Percentiles rank a stretch among this genome's conserved stretches.
These are phyloP conservation scores for Russula earlei DNA, from an alignment of 768 basidiomycete genomes.

Conservation along the genomic window DNA sequence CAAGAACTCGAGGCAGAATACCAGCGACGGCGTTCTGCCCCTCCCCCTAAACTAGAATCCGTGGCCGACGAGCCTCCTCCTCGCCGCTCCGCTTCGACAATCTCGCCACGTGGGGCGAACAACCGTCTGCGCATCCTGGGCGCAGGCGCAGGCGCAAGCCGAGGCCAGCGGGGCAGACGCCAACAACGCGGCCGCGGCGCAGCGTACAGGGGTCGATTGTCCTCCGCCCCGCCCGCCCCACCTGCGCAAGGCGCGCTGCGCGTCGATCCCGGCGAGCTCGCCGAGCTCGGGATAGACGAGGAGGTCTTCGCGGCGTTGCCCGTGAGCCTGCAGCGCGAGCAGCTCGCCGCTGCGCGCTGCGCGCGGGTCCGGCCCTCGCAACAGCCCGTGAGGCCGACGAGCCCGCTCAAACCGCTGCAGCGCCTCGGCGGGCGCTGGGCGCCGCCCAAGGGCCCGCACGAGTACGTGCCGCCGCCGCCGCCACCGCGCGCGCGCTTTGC, in stretches of 20 bases:
- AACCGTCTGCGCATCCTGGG: not conserved
- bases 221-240: slow-evolving; percentile 27
- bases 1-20: slow-evolving; percentile 62
- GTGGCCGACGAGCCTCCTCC: slow-evolving; percentile 11
- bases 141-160: slow-evolving; percentile 11
- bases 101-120: not conserved
- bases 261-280: slow-evolving; percentile 49
- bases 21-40: slow-evolving; percentile 42
- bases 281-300: slow-evolving; percentile 60
- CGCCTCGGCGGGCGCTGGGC: slow-evolving; percentile 25
- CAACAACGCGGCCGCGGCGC: not conserved
- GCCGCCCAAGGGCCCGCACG: slow-evolving; percentile 28
- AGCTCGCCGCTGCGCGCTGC: slow-evolving; percentile 51
- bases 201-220: slow-evolving; percentile 31
- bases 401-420: slow-evolving; percentile 45
- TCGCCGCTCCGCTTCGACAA: slow-evolving; percentile 4
- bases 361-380: slow-evolving; percentile 26
- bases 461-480: slow-evolving; percentile 37
- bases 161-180: not conserved
- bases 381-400: slow-evolving; percentile 1
- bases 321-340: slow-evolving; percentile 59
- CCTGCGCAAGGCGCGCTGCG: slow-evolving; percentile 22
- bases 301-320: slow-evolving; percentile 61
- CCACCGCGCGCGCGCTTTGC: slow-evolving; percentile 49
- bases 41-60: slow-evolving; percentile 28